phyloP scores from a whole-genome alignment of 345 rosid species.

The Lumnitzera racemosa region DNA sequence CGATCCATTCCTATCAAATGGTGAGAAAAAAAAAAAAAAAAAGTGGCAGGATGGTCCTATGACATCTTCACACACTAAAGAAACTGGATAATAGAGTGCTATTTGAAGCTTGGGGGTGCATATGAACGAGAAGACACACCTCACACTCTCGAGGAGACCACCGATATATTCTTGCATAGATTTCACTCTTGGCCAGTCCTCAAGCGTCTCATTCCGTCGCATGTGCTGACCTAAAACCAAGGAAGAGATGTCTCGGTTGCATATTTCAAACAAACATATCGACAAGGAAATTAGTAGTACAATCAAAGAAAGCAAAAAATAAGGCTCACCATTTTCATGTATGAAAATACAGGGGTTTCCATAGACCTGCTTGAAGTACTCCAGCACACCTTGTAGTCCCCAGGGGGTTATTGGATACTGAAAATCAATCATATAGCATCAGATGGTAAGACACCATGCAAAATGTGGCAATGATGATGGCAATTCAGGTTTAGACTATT shows the following conservation, averaged over 20 bases:
- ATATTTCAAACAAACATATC: too few relatives aligned
- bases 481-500: background rate
- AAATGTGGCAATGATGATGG: background rate
- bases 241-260: background rate
- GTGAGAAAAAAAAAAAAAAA: background rate
- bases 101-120: background rate
- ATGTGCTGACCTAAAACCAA: slow-evolving; percentile 11
- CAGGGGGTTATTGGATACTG: slow-evolving; percentile 15
- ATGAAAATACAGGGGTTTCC: slow-evolving; percentile 16
- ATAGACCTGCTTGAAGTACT: slow-evolving; percentile 17
- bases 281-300: background rate
- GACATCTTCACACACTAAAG: too few relatives aligned
- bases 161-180: slow-evolving; percentile 14
- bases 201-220: slow-evolving; percentile 7
- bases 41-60: background rate
- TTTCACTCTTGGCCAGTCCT: slow-evolving; percentile 14
- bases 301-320: background rate
- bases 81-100: background rate
- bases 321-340: slow-evolving; percentile 17
- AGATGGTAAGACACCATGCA: background rate
- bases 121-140: background rate
- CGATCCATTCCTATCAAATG: slow-evolving; percentile 13
- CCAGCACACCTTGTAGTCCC: slow-evolving; percentile 16
- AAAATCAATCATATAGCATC: background rate
- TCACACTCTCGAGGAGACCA: slow-evolving; percentile 7